Evolutionary conservation across 2,329 filamentous ascomycete species (phyloP).

Genomic region (Exophiala mesophila): DNA sequence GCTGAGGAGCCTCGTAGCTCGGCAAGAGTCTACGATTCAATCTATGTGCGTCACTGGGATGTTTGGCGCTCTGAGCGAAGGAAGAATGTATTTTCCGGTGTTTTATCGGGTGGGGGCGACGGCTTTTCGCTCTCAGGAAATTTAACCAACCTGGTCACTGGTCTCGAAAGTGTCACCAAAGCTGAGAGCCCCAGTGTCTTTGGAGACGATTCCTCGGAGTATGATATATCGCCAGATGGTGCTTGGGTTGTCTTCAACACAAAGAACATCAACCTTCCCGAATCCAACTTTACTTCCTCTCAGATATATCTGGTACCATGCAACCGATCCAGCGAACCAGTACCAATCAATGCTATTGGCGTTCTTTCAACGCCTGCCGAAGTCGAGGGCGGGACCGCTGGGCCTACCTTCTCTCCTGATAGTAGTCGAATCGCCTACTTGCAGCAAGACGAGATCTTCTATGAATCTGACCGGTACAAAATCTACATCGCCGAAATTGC

Average conservation of each 20-base stretch:
- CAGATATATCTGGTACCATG: conserved; percentile 72
- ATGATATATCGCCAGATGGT: conserved; percentile 54
- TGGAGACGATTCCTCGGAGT: conserved; percentile 76
- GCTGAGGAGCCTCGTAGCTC: conserved; percentile 57
- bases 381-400: conserved; percentile 54
- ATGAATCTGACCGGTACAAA: conserved; percentile 69
- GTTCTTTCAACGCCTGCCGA: conserved; percentile 41
- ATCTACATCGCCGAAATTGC: conserved; percentile 40
- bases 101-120: conserved; percentile 43
- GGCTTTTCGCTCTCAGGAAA: conserved; percentile 39
- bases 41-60: conserved; percentile 83
- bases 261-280: conserved; percentile 39
- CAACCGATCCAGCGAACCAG: conserved; percentile 50
- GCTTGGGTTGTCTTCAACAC: conserved; percentile 39
- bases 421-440: conserved; percentile 69
- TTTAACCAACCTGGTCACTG: conserved; percentile 44
- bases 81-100: conserved; percentile 69
- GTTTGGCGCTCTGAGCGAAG: conserved; percentile 64
- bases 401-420: conserved; percentile 69
- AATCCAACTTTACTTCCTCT: conserved; percentile 66
- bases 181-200: conserved; percentile 49
- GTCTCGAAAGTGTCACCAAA: conserved; percentile 46
- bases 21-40: conserved; percentile 66
- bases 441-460: conserved; percentile 69
- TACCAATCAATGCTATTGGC: conserved; percentile 40